Conservation (phyloP, 2,329 filamentous ascomycete genomes). For the Sclerotinia spermophila region DNA sequence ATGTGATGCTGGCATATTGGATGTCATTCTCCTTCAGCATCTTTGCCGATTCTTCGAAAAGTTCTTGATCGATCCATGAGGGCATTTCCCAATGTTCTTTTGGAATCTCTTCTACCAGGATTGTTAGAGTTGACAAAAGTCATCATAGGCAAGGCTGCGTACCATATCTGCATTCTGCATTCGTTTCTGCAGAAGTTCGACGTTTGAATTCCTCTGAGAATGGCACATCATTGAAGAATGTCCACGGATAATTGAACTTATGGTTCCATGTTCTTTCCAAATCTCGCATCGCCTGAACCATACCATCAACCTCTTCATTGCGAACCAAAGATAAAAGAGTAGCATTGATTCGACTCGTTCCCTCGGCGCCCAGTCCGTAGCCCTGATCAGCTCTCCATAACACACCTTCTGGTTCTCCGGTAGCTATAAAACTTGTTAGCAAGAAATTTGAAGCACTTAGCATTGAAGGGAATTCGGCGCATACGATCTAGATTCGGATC, state of each 20-base stretch:
- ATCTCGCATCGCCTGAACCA: constrained; percentile 85
- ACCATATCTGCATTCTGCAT: constrained; percentile 85
- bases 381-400: constrained; percentile 70
- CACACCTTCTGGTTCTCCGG: constrained; percentile 75
- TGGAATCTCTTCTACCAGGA: constrained; percentile 73
- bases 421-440: constrained; percentile 51
- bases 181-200: constrained; percentile 75
- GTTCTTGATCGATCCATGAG: constrained; percentile 83
- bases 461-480: constrained; percentile 37
- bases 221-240: constrained; percentile 94
- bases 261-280: constrained; percentile 93
- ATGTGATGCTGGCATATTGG: constrained; percentile 83
- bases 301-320: constrained; percentile 80
- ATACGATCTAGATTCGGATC: constrained; percentile 87
- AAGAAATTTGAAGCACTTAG: background rate
- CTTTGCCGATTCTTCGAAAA: constrained; percentile 80
- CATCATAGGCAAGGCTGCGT: constrained; percentile 33
- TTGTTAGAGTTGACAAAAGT: constrained; percentile 24
- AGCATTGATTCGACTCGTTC: constrained; percentile 84
- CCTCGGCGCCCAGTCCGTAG: constrained; percentile 71
- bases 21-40: constrained; percentile 80
- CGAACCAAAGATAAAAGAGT: constrained; percentile 89
- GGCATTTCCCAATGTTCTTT: constrained; percentile 91
- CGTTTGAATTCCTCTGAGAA: constrained; percentile 92
- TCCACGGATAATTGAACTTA: constrained; percentile 99